Evolutionary conservation across 23 red algal species (phyloP), one percentile per base, ranked within the genome.

Genomic region (Gracilaria domingensis): DNA sequence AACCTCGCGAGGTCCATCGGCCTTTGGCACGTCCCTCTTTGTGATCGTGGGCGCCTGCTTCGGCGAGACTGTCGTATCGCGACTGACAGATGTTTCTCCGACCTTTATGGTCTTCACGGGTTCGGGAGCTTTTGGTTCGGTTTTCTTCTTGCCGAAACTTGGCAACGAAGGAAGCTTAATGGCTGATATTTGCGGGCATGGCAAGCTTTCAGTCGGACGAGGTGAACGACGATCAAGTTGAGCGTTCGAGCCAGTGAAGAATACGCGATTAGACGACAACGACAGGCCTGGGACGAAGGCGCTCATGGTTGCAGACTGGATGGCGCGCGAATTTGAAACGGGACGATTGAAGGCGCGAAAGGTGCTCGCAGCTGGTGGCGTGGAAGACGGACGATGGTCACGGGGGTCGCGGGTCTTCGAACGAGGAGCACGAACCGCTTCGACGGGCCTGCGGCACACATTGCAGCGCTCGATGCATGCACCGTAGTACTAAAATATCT

Each of bases 231-330:
- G 34, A 11, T 55, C 34, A n/a, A 61, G 44, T 33, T 59, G 45
- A 12, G 65, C n/a, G 40, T 21, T 76, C 0, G 76, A 59, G 64
- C 78, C 88, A 3, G 78, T 82, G 88, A 82, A 38, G 61, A 83
- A 82, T 9, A 69, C 60, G 23, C 78, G 80, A 24, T 23, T 72
- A 30, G 62, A 74, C 8, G 88, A 53, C 9, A 83, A 64, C 0
- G 88, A 26, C 2, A 77, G 26, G 39, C 78, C 88, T 33, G 75
- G 80, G 7, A 92, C 88, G 39, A 92, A 92, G 29, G 88, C 88
- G 59, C 54, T 64, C 88, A 92, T 92, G 56, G 34, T 36, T 54
- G 54, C 42, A 12, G 24, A 17, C 1, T 50, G 7, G 20, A 37
- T 0, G 14, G 0, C 16, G 32, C 32, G 32, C 64, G 33, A 69